Base-by-base conservation (phyloP, 129 eudicot genomes). In the Heracleum sosnowskyi region DNA sequence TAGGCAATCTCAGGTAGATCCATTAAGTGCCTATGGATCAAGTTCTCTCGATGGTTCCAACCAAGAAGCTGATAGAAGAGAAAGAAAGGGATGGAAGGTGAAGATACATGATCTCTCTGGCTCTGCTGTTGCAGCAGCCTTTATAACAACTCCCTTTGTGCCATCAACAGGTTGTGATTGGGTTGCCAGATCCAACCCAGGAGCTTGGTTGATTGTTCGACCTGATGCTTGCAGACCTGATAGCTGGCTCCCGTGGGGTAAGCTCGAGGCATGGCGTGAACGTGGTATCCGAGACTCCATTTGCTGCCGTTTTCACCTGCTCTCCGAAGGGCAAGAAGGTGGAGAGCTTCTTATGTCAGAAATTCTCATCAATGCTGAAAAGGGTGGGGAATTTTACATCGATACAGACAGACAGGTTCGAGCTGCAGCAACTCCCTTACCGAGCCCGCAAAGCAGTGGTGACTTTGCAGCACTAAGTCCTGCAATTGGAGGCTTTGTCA, bases 231-330 rank as follows among this genome's bases (percentile, higher is more conserved):
- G 86, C 83, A 75, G 90, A 41, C 88, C 97, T 15, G 97, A 87
- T 73, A 88, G 86, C 86, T 92, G 97, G 97, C 96, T 88, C 31
- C 97, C 97, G 0, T 92, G 97, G 97, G 97, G 97, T 31, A 92
- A 90, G 79, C 93, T 92, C 33, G 97, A 90, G 84, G 97, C 97
- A 28, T 92, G 97, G 97, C 96, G 97, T 69, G 97, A 90, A 80
- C 87, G 90, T 7, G 93, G 97, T 75, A 76, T 88, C 35, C 77
- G 89, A 75, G 97, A 92, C 82, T 79, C 84, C 76, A 82, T 92
- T 53, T 92, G 87, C 87, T 81, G 85, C 75, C 93, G 97, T 18
- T 92, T 92, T 79, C 96, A 88, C 78, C 90, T 92, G 55, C 77
- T 90, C 66, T 85, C 93, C 0, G 97, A 90, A 53, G 97, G 90